Percentiles rank a stretch among this genome's conserved stretches.
These are phyloP conservation scores for Xerocomus brunneocitrinus DNA, from an alignment of 768 basidiomycete species.

Conservation along the genomic window DNA sequence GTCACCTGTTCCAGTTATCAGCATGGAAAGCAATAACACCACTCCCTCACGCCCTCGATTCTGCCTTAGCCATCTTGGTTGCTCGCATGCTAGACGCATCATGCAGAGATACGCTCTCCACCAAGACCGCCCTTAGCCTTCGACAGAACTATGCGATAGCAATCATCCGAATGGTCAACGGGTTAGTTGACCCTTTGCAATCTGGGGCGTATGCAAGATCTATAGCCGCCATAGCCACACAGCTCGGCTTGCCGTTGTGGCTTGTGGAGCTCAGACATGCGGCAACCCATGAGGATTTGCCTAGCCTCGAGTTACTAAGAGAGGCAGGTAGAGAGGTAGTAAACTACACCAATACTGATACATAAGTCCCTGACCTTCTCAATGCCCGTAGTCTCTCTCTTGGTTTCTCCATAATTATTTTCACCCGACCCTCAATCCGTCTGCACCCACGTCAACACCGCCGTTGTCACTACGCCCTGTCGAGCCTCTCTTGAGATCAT, in stretches of 20 bases:
- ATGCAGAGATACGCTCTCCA: constrained; percentile 12
- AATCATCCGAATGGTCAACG: constrained; percentile 87
- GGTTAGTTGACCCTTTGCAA: constrained; percentile 92
- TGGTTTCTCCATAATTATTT: constrained; percentile 89
- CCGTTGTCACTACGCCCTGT: constrained; percentile 48
- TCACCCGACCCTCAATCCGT: constrained; percentile 64
- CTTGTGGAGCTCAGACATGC: constrained; percentile 92
- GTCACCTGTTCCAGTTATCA: constrained; percentile 48
- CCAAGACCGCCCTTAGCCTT: constrained; percentile 42
- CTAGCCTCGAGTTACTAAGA: constrained; percentile 72
- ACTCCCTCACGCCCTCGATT: constrained; percentile 81
- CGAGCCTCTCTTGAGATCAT: constrained; percentile 62
- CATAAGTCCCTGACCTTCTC: constrained; percentile 1
- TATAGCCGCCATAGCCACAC: constrained; percentile 81
- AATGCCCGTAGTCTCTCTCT: constrained; percentile 54
- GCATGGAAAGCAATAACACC: constrained; percentile 74
- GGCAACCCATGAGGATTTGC: constrained; percentile 93
- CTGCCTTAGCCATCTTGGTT: constrained; percentile 57
- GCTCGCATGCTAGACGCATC: constrained; percentile 53
- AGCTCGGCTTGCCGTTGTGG: constrained; percentile 83
- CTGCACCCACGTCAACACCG: constrained; percentile 31
- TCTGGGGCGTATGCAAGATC: constrained; percentile 85
- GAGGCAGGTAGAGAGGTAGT: constrained; percentile 70
- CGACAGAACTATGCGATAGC: constrained; percentile 79
- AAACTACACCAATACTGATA: constrained; percentile 1